These are phyloP conservation scores for Bacterosira constricta DNA, from an alignment of 108 stramenopile species.

Conservation along the genomic window DNA sequence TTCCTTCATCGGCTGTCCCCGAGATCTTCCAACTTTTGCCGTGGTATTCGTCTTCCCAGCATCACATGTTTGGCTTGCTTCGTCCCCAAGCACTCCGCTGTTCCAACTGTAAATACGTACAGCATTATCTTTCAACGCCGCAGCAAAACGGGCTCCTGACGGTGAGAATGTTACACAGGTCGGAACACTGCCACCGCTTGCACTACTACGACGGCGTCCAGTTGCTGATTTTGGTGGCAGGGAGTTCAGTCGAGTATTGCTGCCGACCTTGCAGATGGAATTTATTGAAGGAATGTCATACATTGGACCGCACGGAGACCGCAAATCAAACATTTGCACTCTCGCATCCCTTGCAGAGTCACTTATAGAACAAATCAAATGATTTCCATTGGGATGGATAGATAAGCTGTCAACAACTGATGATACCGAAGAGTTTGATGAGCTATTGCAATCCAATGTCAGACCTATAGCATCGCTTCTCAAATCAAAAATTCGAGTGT, in stretches of 20 bases:
- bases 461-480: constrained; percentile 2
- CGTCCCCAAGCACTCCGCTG: neutral
- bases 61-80: neutral
- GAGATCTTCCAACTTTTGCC: neutral
- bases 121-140: neutral
- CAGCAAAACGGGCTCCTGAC: neutral
- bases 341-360: neutral
- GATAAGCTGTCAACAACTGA: neutral
- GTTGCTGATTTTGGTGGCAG: neutral
- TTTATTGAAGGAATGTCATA: neutral
- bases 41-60: neutral
- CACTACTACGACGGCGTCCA: neutral
- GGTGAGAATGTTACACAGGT: neutral
- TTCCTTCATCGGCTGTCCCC: neutral
- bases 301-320: neutral
- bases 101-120: neutral
- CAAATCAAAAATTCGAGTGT: constrained; percentile 1
- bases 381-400: neutral
- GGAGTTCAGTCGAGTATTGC: neutral
- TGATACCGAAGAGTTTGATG: neutral
- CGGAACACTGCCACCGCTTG: neutral
- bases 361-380: neutral
- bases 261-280: neutral
- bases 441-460: neutral
- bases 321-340: neutral